These are phyloP conservation scores for Streptanthus diversifolius DNA, from an alignment of 345 rosid species.

Conservation along the genomic window DNA sequence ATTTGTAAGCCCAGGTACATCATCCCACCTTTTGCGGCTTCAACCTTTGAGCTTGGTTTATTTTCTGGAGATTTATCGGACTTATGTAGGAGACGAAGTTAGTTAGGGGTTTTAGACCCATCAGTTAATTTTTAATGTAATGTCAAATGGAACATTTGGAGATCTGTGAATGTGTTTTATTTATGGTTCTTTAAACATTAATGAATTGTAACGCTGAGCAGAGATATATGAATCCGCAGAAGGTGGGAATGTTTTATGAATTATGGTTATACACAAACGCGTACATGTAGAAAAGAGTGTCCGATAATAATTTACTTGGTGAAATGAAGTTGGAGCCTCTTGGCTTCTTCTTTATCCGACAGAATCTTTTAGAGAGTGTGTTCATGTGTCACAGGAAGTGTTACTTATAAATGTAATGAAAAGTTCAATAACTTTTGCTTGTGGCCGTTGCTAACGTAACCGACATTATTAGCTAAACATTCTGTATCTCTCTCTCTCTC, in stretches of 20 bases:
- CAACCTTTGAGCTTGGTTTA: slow-evolving; percentile 8
- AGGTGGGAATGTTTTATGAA: slow-evolving; percentile 9
- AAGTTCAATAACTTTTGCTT: neutral
- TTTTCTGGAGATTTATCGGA: slow-evolving; percentile 6
- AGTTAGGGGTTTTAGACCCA: slow-evolving; percentile 31
- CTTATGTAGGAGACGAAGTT: slow-evolving; percentile 20
- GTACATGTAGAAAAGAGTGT: neutral
- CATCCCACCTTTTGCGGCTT: slow-evolving; percentile 20
- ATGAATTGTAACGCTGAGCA: slow-evolving; percentile 17
- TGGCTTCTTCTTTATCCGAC: neutral
- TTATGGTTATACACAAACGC: slow-evolving; percentile 9
- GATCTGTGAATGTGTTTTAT: slow-evolving; percentile 22
- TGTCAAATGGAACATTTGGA: slow-evolving; percentile 10
- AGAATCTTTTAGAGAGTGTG: neutral
- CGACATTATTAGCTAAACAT: neutral
- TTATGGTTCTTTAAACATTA: slow-evolving; percentile 4
- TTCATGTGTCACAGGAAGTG: neutral
- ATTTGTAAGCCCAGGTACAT: slow-evolving; percentile 23
- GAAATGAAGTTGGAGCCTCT: neutral
- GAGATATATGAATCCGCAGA: slow-evolving; percentile 10
- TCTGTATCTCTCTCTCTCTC: neutral
- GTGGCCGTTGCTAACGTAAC: neutral
- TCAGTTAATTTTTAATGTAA: slow-evolving; percentile 22
- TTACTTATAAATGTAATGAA: neutral
- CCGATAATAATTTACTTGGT: neutral